Evolutionary conservation across 2,329 filamentous ascomycete genomes (phyloP), one percentile per base, ranked within the genome.

Genomic region (Fusarium praegraminearum): DNA sequence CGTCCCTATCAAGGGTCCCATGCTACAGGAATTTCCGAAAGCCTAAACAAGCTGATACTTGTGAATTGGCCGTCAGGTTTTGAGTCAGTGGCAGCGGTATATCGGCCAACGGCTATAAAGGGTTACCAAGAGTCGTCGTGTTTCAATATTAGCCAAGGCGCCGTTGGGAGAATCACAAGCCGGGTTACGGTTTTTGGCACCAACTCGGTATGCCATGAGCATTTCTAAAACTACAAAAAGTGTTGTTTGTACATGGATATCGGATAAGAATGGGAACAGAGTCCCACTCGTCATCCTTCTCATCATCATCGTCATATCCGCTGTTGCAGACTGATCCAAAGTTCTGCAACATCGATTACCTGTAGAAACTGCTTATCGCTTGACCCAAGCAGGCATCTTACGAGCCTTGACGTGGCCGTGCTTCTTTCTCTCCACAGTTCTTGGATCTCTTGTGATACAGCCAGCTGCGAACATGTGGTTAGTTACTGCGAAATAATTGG

Each of bases 381-480:
- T 98, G 86, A 98, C 94, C 96, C 97, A 99, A 76, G 96, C 88
- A 65, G 95, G 95, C 89, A 92, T 97, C 90, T 99, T 99, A 83
- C 96, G 92, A 62, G 96, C 95, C 87, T 99, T 99, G 83, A 97
- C 82, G 77, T 93, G 93, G 74, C 96, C 97, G 60, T 93, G 89
- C 88, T 99, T 98, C 90, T 99, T 99, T 80, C 96, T 95, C 84
- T 99, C 96, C 73, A 99, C 97, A 77, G 86, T 90, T 83, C 95
- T 93, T 61, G 91, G 88, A 83, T 99, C 95, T 77, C 95, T 91
- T 54, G 94, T 97, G 70, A 99, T 88, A 80, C 92, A 94, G 69
- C 97, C 97, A 78, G 95, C 96, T 99, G 80, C 12, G 76, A 77
- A 68, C 66, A 50, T 47, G 62, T 63, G 49, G 80, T 88, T 79